phyloP scores from a whole-genome alignment of 192 early-diverging fungal species.

The Gonapodya sp. region DNA sequence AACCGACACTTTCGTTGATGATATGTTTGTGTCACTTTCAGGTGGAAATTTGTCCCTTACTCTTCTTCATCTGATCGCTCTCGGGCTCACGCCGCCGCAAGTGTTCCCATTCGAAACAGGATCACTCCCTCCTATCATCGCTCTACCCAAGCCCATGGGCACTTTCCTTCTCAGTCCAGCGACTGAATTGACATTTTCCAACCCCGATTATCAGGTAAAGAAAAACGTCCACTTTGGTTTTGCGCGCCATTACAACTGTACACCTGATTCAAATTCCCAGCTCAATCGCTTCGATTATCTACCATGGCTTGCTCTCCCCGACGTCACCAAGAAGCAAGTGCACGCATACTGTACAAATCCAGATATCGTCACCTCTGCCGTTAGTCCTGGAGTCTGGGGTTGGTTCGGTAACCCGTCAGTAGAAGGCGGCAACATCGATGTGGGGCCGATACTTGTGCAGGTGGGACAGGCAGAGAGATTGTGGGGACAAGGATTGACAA shows the following conservation, averaged over 20 bases:
- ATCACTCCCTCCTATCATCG: not conserved
- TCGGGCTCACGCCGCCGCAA: not conserved
- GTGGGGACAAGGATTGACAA: not conserved
- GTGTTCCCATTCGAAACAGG: not conserved
- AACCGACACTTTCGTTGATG: too few species aligned
- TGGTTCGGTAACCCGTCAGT: not conserved
- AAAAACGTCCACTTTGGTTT: too few species aligned
- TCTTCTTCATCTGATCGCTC: not conserved
- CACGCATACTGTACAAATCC: not conserved
- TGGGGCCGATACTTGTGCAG: not conserved
- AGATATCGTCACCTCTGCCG: not conserved
- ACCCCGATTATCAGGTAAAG: not conserved
- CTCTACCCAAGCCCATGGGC: not conserved
- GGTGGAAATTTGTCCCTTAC: not conserved
- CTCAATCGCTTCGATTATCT: not conserved
- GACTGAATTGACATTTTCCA: not conserved
- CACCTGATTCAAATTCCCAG: not conserved
- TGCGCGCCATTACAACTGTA: not conserved
- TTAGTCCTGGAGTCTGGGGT: not conserved
- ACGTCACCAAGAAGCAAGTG: not conserved
- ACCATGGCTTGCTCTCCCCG: not conserved
- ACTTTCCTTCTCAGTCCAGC: not conserved
- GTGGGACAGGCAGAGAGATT: not conserved
- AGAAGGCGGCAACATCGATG: not conserved
- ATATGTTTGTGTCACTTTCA: too few species aligned